Base-by-base conservation (phyloP, 345 rosid species). In the Camelina neglecta region DNA sequence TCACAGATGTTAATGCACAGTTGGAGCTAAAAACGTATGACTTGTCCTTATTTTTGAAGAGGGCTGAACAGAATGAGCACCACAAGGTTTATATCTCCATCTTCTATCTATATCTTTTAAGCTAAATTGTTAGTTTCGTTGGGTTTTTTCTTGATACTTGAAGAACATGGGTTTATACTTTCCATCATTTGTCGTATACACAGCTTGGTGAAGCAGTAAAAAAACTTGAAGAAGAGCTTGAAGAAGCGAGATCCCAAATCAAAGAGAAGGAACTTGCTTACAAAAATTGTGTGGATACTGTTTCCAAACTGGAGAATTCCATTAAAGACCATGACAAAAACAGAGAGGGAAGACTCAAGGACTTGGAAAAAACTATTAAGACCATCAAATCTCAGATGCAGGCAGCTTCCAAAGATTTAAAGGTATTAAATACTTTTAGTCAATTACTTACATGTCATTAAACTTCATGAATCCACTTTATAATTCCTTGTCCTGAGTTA, bases 21-120 rank as follows among this genome's bases (percentile, higher is more conserved):
- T 60, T 95, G 75, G 98, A 95, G 79, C 90, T 95, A 35, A 90
- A 92, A 75, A 84, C 79, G 49, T 93, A 95, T 81, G 98, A 95
- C 56, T 87, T 95, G 65, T 90, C 97, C 68, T 80, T 95, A 67
- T 95, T 95, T 78, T 83, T 92, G 71, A 87, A 86, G 79, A 87
- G 97, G 76, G 97, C 94, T 58, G 94, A 95, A 84, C 95, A 95
- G 82, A 95, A 95, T 83, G 98, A 90, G 84, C 97, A 90, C 81
- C 97, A 92, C 70, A 92, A 92, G 99, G 99, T 95, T 79, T 75
- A 21, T 70, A 24, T 29, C 80, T 70, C 65, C 70, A 56, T 6
- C 55, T 59, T 65, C 29, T 47, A 61, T 61, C 62, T 33, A 45
- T 45, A 51, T 24, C 26, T 74, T 67, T 65, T 18, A 15, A 39